Percentiles rank a stretch among this genome's conserved stretches.
phyloP scores from a whole-genome alignment of 192 early-diverging fungal genomes.

The Obelidium mucronatum region DNA sequence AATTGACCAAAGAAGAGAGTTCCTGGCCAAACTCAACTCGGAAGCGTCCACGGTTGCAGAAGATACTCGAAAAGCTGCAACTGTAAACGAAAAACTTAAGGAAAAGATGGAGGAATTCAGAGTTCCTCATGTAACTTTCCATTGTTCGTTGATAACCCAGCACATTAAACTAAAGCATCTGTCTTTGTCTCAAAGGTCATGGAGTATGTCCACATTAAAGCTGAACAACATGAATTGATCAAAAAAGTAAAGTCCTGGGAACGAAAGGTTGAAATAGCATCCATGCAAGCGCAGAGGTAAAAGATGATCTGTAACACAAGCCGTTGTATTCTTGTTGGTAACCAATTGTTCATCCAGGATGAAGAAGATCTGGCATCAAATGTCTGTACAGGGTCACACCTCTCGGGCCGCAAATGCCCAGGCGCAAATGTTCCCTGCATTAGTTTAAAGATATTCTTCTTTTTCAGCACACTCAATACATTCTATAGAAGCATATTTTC shows the following conservation, averaged over 20 bases:
- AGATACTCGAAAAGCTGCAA: constrained; percentile 50
- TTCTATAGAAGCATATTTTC: neutral
- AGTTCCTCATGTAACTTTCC: constrained; percentile 55
- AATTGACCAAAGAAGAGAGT: constrained; percentile 54
- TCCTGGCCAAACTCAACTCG: constrained; percentile 53
- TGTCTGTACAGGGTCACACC: constrained; percentile 34
- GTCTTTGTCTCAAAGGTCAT: constrained; percentile 49
- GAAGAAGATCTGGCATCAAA: constrained; percentile 58
- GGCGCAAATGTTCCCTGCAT: constrained; percentile 20
- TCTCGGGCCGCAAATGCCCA: neutral
- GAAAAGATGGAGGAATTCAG: constrained; percentile 57
- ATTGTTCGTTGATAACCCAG: neutral
- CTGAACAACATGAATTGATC: constrained; percentile 58
- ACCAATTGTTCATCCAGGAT: constrained; percentile 33
- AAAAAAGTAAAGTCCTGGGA: constrained; percentile 63
- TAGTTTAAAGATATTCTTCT: too few species aligned
- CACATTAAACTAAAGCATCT: neutral
- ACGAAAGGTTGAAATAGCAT: constrained; percentile 63
- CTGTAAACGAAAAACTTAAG: constrained; percentile 41
- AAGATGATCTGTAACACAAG: too few species aligned
- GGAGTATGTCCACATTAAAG: constrained; percentile 58
- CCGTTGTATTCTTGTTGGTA: too few species aligned
- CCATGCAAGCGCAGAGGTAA: constrained; percentile 60
- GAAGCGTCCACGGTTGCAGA: constrained; percentile 51
- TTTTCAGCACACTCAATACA: too few species aligned